Percentiles rank a stretch among this genome's conserved stretches.
Conservation (phyloP, 495 filamentous ascomycete genomes). For the Tuber melanosporum region DNA sequence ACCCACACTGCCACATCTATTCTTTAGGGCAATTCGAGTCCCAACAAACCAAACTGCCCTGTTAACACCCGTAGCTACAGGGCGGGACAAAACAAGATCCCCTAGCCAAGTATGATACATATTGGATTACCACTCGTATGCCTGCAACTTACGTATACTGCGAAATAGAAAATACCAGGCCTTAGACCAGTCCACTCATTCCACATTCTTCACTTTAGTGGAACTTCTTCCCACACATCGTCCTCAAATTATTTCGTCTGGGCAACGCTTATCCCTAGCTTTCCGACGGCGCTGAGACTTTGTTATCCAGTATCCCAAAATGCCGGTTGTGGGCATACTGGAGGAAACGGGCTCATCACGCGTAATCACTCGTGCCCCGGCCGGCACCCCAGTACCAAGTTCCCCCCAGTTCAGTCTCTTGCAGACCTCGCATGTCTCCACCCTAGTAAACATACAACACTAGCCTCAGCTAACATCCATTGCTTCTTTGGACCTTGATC, state of each 20-base stretch:
- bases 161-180: neutral
- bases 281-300: neutral
- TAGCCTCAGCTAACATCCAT: neutral
- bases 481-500: neutral
- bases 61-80: neutral
- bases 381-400: neutral
- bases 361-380: neutral
- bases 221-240: neutral
- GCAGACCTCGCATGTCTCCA: neutral
- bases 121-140: neutral
- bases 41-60: neutral
- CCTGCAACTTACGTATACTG: neutral
- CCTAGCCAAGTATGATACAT: neutral
- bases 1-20: neutral
- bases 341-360: neutral
- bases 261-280: neutral
- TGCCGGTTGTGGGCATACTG: neutral
- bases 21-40: neutral
- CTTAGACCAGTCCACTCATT: neutral
- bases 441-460: neutral
- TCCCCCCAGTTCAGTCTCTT: neutral
- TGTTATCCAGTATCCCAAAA: neutral
- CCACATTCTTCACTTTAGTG: neutral
- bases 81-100: neutral
- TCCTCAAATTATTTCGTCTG: neutral